phyloP scores from a whole-genome alignment of 169 alveolate genomes.

The Theileria orientalis region DNA sequence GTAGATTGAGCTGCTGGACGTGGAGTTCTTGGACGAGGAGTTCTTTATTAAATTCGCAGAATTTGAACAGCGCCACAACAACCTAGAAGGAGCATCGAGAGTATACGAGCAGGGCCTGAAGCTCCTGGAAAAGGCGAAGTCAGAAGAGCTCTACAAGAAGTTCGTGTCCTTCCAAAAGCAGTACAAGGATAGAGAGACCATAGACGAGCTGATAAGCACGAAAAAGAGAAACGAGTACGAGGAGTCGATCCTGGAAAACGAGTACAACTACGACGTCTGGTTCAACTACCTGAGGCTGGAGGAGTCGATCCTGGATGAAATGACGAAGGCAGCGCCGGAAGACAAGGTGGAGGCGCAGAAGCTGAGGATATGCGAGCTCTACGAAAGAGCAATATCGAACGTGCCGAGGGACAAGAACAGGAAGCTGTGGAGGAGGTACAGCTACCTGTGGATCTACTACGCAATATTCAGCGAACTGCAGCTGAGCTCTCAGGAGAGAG shows the following conservation, averaged over 20 bases:
- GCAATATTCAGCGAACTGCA: slow-evolving; percentile 92
- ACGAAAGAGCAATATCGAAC: slow-evolving; percentile 92
- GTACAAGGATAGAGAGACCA: slow-evolving; percentile 87
- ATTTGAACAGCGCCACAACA: slow-evolving; percentile 91
- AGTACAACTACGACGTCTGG: slow-evolving; percentile 94
- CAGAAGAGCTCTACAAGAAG: slow-evolving; percentile 83
- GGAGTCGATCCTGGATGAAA: slow-evolving; percentile 79
- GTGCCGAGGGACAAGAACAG: slow-evolving; percentile 90
- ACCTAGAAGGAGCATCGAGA: slow-evolving; percentile 87
- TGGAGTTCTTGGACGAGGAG: slow-evolving; percentile 87
- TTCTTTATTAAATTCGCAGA: slow-evolving; percentile 90
- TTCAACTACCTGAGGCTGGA: slow-evolving; percentile 93
- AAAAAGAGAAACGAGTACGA: slow-evolving; percentile 83
- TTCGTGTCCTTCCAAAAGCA: slow-evolving; percentile 92
- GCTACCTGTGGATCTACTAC: slow-evolving; percentile 93
- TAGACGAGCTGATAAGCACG: slow-evolving; percentile 82
- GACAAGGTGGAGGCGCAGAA: slow-evolving; percentile 48
- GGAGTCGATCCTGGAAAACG: slow-evolving; percentile 74
- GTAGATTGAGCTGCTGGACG: slow-evolving; percentile 88
- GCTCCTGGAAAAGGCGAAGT: slow-evolving; percentile 85
- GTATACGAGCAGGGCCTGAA: slow-evolving; percentile 92
- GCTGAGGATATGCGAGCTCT: slow-evolving; percentile 78
- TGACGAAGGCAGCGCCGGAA: slow-evolving; percentile 10
- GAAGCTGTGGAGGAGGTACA: slow-evolving; percentile 89
- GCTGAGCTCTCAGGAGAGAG: slow-evolving; percentile 80